Base-by-base conservation (phyloP, 1,139 yeast genomes). In the Pichia norvegensis region DNA sequence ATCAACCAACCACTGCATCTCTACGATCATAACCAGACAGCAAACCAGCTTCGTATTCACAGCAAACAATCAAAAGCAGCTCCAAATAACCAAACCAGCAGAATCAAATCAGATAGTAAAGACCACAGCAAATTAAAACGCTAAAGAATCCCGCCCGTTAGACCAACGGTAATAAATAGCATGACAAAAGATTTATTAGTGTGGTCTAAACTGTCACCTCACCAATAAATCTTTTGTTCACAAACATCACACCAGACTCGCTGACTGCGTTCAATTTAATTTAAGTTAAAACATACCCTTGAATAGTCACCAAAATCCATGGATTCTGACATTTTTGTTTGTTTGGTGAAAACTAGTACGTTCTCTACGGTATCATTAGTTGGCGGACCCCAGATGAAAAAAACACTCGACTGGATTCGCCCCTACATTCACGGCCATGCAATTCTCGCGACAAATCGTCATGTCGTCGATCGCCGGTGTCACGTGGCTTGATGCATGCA, bases 281-380 rank as follows among this genome's bases (percentile, higher is more conserved):
- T n/a, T 5, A 16, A n/a, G 19, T 19, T 20, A 17, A 20, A 25
- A 58, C 63, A 46, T 56, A 60, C 63, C 50, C 63, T 60, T 51
- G 58, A 47, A 39, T 58, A 55, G 9, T 59, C 61, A 27, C 58
- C 64, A 44, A 53, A 47, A 38, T 60, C 64, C 63, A 60, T 60
- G 37, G 53, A 43, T 25, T 60, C 63, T 40, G 62, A 56, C 64
- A 60, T 59, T 27, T 14, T 35, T 39, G 16, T 20, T 19, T 35
- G 35, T 16, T 4, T 16, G 8, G 2, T 31, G 35, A 31, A 16
- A 6, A 13, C 11, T 13, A 27, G 16, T 25, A 7, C 10, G 11
- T 23, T 36, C 11, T 11, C 22, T 36, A 9, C 20, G 27, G 25
- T 19, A 1, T 16, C 17, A 20, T 16, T 13, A 14, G 19, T 17